Evolutionary conservation across 1,284 basidiomycete genomes (phyloP), one percentile per base, ranked within the genome.

Genomic region (Erythrobasidium hasegawianum): DNA sequence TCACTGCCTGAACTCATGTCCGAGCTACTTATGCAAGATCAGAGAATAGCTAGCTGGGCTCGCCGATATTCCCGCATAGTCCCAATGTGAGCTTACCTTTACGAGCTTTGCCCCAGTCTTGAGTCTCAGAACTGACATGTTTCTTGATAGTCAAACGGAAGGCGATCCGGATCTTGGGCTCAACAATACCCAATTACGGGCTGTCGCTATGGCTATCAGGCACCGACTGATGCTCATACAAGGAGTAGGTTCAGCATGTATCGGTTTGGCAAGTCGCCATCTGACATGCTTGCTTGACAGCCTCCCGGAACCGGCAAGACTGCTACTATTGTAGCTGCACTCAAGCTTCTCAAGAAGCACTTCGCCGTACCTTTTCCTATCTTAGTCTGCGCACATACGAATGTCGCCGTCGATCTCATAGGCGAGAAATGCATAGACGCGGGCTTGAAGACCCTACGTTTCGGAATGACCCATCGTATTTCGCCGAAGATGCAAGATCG

Each of bases 251-350:
- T n/a, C n/a, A n/a, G n/a, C n/a, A n/a, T n/a, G n/a, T n/a, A n/a
- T n/a, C n/a, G n/a, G n/a, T n/a, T n/a, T n/a, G n/a, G n/a, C n/a
- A n/a, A n/a, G n/a, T n/a, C n/a, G n/a, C n/a, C n/a, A n/a, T n/a
- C n/a, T n/a, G n/a, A n/a, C n/a, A n/a, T n/a, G n/a, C n/a, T 38
- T 56, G 20, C 27, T 59, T 61, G 65, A 13, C 71, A 90, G 87
- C 93, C 93, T 22, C 93, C 93, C 5, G 93, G 93, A 16, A 97
- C 93, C 0, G 91, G 93, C 53, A 97, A 97, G 78, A 95, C 92
- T 1, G 86, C 87, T 73, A 95, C 93, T 0, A 91, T 97, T 57
- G 86, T 94, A 38, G 87, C 93, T 74, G 82, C 89, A 0, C 82
- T 93, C 71, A 84, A 84, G 71, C 77, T 97, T 29, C 84, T 97